These are phyloP conservation scores for Agroathelia rolfsii DNA, from an alignment of 1,284 basidiomycete species.

Conservation along the genomic window DNA sequence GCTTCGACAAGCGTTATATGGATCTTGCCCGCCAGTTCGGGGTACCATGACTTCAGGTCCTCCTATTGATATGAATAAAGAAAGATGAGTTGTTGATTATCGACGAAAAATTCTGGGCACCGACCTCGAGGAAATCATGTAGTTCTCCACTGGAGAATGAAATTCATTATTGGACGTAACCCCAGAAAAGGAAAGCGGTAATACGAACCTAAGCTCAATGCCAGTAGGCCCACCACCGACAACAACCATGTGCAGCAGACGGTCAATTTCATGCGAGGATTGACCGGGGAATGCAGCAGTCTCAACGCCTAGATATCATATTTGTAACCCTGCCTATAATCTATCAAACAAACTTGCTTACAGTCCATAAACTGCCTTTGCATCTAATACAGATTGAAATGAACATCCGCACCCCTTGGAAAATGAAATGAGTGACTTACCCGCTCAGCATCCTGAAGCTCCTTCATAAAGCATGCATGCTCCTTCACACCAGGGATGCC, in stretches of 20 bases:
- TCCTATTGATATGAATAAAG: conserved; percentile 40
- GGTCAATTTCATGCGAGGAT: conserved; percentile 73
- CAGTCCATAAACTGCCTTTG: conserved; percentile 72
- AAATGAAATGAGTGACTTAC: conserved; percentile 41
- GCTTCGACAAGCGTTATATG: conserved; percentile 94
- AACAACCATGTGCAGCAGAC: conserved; percentile 92
- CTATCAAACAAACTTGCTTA: too few relatives aligned
- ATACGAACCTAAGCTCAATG: conserved; percentile 58
- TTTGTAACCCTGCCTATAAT: too few relatives aligned
- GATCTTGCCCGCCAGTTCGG: conserved; percentile 82
- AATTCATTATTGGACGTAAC: conserved; percentile 5
- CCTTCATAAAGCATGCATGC: conserved; percentile 96
- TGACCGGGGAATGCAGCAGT: conserved; percentile 92
- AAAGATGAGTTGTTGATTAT: too few relatives aligned
- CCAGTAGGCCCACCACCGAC: conserved; percentile 97
- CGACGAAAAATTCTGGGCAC: too few relatives aligned
- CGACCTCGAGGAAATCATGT: conserved; percentile 83
- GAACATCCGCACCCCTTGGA: too few relatives aligned
- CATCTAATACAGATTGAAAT: conserved; percentile 33
- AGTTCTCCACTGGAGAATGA: conserved; percentile 64
- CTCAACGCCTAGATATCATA: conserved; percentile 55
- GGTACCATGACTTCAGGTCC: conserved; percentile 90
- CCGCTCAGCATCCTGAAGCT: conserved; percentile 86
- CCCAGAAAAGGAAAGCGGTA: not conserved
- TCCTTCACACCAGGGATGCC: conserved; percentile 92